phyloP scores from a whole-genome alignment of 2,329 filamentous ascomycete species.

The Falciphora oryzae region DNA sequence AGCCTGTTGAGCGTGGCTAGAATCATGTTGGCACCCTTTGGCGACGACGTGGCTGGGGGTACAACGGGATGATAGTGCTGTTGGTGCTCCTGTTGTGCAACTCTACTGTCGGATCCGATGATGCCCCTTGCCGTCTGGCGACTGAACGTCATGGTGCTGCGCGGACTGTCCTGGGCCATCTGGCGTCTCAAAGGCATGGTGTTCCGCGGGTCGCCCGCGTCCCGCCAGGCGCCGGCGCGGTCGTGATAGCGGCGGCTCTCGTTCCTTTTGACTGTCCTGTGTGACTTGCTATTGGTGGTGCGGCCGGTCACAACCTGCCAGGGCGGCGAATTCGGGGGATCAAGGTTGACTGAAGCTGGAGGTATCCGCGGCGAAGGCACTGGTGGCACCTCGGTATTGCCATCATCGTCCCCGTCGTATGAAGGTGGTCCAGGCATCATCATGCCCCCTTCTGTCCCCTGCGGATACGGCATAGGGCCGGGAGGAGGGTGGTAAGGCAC shows the following conservation, averaged over 20 bases:
- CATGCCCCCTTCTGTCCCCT: slow-evolving; percentile 11
- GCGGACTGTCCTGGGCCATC: slow-evolving; percentile 32
- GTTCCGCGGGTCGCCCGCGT: slow-evolving; percentile 34
- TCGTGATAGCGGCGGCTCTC: slow-evolving; percentile 36
- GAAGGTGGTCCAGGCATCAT: slow-evolving; percentile 20
- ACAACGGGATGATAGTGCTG: slow-evolving; percentile 13
- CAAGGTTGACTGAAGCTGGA: neutral
- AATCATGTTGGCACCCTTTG: slow-evolving; percentile 36
- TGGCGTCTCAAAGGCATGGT: slow-evolving; percentile 34
- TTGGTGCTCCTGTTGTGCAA: neutral
- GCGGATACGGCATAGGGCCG: slow-evolving; percentile 18
- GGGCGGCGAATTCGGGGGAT: slow-evolving; percentile 2
- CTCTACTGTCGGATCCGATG: neutral
- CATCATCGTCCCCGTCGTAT: slow-evolving; percentile 23
- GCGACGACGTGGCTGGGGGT: slow-evolving; percentile 24
- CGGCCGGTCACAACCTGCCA: slow-evolving; percentile 4
- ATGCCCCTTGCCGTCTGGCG: slow-evolving; percentile 31
- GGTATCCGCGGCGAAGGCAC: slow-evolving; percentile 4
- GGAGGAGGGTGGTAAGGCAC: slow-evolving; percentile 23
- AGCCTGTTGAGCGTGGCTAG: slow-evolving; percentile 36
- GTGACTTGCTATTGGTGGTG: slow-evolving; percentile 15
- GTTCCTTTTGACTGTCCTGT: slow-evolving; percentile 35
- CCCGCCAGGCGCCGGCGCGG: slow-evolving; percentile 38
- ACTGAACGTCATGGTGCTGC: slow-evolving; percentile 35
- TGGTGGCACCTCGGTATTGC: slow-evolving; percentile 26